A percentile compares a stretch with the other conserved stretches of the same genome.
These are phyloP conservation scores for Suillus clintonianus DNA, from an alignment of 768 basidiomycete species.

Conservation along the genomic window DNA sequence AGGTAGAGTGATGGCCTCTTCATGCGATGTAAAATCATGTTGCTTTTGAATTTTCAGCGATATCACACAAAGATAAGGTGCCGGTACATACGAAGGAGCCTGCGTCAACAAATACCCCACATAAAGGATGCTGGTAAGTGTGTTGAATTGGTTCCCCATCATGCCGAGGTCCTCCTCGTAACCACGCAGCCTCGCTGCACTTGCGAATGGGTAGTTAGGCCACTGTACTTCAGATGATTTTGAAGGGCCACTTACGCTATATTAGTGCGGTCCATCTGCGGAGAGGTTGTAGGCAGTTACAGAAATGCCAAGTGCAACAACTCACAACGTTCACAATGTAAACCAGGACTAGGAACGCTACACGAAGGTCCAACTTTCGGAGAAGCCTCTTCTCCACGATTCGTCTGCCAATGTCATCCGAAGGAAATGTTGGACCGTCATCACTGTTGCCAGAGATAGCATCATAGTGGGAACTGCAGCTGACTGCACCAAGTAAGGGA, in stretches of 20 bases:
- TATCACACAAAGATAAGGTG: neutral
- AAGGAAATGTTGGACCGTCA: neutral
- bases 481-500: neutral
- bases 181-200: constrained; percentile 70
- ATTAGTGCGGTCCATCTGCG: constrained; percentile 68
- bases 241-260: constrained; percentile 44
- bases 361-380: constrained; percentile 43
- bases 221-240: neutral
- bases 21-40: constrained; percentile 65
- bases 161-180: constrained; percentile 69
- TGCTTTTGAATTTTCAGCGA: constrained; percentile 40
- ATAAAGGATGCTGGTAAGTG: constrained; percentile 65
- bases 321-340: constrained; percentile 51
- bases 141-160: constrained; percentile 63
- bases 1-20: constrained; percentile 68
- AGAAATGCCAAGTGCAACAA: neutral
- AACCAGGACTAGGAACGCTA: constrained; percentile 46
- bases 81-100: constrained; percentile 58
- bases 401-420: constrained; percentile 20
- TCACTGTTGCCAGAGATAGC: neutral
- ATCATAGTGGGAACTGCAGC: neutral
- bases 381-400: constrained; percentile 48
- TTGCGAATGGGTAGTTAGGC: constrained; percentile 19
- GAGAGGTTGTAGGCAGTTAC: constrained; percentile 1
- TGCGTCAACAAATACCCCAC: constrained; percentile 76